Base-by-base conservation (phyloP, 2,329 filamentous ascomycete genomes). In the Fusarium subglutinans region DNA sequence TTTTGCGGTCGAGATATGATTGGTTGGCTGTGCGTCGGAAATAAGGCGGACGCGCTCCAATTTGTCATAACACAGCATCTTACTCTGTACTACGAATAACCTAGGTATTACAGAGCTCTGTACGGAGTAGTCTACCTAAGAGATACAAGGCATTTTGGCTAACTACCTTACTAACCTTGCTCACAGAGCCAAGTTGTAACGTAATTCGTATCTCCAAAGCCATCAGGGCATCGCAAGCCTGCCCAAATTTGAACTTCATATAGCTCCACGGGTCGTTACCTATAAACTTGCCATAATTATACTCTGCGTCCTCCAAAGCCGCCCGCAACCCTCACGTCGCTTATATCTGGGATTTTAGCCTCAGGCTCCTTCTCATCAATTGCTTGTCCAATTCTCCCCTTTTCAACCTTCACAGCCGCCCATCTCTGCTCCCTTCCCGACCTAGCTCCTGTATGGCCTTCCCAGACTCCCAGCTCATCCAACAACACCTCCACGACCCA, bases 401-500 rank as follows among this genome's bases (percentile, higher is more conserved):
- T 79, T 15, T 77, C 78, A 6, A 88, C 77, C 35, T 85, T 84
- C 13, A 90, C 83, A 6, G 84, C 83, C 1, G 81, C 84, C 89
- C 89, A 91, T 47, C 85, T 82, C 82, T 88, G 86, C 79, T 90
- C 89, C 58, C 89, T 76, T n/a, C 69, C 70, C 47, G 47, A 69
- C 43, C 79, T 75, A 30, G 33, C 54, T 7, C 80, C 81, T 66
- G 81, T 82, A 26, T 48, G 75, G 4, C 73, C 79, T 73, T 81
- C 79, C 86, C 85, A 87, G 35, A 85, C 75, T 5, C 87, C 87
- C 35, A 84, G 64, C 72, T 88, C 86, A 70, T 90, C 88, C 17
- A 88, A 75, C 64, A 90, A 75, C 30, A 88, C 86, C 81, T 90
- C 88, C 2, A 89, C 81, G 1, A 84, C 83, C 82, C 86, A 88